Evolutionary conservation across 2,329 filamentous ascomycete species (phyloP).

Genomic region (Colletotrichum zoysiae): DNA sequence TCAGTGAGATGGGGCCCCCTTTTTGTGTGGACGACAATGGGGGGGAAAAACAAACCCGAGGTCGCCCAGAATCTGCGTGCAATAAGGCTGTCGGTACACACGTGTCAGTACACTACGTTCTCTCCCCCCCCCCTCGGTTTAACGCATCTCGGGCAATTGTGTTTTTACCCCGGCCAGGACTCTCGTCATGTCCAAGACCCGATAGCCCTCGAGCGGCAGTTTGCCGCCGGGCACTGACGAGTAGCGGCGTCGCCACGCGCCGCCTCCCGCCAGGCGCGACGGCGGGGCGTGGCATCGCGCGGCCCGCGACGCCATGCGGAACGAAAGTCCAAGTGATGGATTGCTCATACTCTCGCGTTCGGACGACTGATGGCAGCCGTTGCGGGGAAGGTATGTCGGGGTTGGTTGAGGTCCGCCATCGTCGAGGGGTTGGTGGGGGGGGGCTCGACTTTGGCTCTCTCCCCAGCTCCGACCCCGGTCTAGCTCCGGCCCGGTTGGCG

Average conservation of each 20-base stretch:
- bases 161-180: conserved; percentile 87
- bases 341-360: conserved; percentile 7
- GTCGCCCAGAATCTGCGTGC: conserved; percentile 95
- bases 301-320: conserved; percentile 5
- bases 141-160: fast-evolving
- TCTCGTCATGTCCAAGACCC: conserved; percentile 95
- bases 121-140: fast-evolving
- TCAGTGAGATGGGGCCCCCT: conserved; percentile 45
- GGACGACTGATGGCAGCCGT: background rate
- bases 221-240: conserved; percentile 48
- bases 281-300: background rate
- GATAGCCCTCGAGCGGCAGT: conserved; percentile 83
- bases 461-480: conserved; percentile 38
- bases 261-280: background rate
- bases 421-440: background rate
- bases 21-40: conserved; percentile 38
- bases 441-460: conserved; percentile 6
- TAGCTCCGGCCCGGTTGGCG: conserved; percentile 38
- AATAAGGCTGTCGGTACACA: conserved; percentile 82
- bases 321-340: background rate
- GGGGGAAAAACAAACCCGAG: conserved; percentile 82
- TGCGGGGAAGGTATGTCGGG: conserved; percentile 22
- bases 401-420: conserved; percentile 14
- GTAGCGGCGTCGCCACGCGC: conserved; percentile 47
- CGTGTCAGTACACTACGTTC: background rate